Evolutionary conservation across 116 monocot species (phyloP).

Genomic region (Phalaenopsis hybrid): DNA sequence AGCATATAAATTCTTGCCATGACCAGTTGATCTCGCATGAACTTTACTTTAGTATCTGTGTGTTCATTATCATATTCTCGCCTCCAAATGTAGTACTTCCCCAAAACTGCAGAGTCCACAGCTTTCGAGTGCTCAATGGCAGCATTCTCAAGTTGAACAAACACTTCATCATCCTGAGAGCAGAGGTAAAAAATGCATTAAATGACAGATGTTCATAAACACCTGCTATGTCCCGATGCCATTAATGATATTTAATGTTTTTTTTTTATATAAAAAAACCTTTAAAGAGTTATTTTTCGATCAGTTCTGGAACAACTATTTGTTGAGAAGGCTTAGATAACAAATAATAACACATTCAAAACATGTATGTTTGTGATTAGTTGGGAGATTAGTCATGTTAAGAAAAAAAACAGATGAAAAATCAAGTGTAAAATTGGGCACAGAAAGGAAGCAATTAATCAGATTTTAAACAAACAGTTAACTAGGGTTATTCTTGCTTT

Average conservation of each 20-base stretch:
- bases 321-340: background rate
- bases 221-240: background rate
- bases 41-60: conserved; percentile 16
- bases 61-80: conserved; percentile 24
- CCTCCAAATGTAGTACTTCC: conserved; percentile 33
- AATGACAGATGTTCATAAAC: background rate
- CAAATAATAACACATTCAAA: background rate
- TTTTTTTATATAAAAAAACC: background rate
- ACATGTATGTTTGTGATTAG: background rate
- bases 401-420: background rate
- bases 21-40: conserved; percentile 32
- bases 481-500: conserved; percentile 20
- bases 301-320: background rate
- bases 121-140: conserved; percentile 29
- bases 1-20: conserved; percentile 28
- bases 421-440: too few relatives aligned
- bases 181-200: background rate
- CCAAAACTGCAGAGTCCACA: conserved; percentile 28
- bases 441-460: too few relatives aligned
- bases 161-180: conserved; percentile 18
- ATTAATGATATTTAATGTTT: background rate
- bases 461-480: too few relatives aligned
- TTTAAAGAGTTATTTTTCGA: background rate
- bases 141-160: conserved; percentile 30
- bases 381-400: background rate